Evolutionary conservation across 2,329 filamentous ascomycete genomes (phyloP), one percentile per base, ranked within the genome.

Genomic region (Fusarium drepaniforme): DNA sequence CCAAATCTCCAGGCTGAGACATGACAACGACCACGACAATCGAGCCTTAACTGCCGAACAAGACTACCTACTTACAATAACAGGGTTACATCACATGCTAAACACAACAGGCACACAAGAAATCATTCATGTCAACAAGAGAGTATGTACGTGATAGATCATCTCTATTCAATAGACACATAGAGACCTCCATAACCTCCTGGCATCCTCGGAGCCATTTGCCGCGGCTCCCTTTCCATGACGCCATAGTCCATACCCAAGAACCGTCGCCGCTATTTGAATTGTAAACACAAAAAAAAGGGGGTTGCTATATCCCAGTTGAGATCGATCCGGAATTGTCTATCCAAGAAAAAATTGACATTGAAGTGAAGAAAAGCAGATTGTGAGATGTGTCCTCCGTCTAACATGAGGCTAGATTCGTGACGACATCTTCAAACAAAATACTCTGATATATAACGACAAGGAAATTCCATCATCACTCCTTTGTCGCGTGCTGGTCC

Each of bases 401-500:
- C 70, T 61, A 62, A 68, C 58, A 56, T 67, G 62, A 58, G 68
- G 69, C 64, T 70, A 70, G 67, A 73, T 77, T 78, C 70, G 72
- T 73, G 64, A 77, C 67, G 68, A 74, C 64, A 68, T 68, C 30
- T 33, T 33, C 33, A 64, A 59, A 71, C 64, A 67, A 59, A 49
- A 63, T 62, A 59, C 60, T 67, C 67, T 65, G 67, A 66, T 74
- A 68, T 75, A 74, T 71, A 66, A 49, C 65, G 63, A 61, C 53
- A 61, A 33, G 18, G 42, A 62, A 35, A 33, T 28, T 28, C 8
- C 59, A 30, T 63, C 62, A 74, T 81, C 78, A 86, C 73, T 89
- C 88, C 75, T 85, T 86, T 35, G 89, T 87, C 62, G 89, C 90
- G 75, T 91, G 85, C 77, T 90, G 88, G 73, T 91, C 90, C 23